Conservation (phyloP, 257 asterid genomes). For the Solanum medicagineum region DNA sequence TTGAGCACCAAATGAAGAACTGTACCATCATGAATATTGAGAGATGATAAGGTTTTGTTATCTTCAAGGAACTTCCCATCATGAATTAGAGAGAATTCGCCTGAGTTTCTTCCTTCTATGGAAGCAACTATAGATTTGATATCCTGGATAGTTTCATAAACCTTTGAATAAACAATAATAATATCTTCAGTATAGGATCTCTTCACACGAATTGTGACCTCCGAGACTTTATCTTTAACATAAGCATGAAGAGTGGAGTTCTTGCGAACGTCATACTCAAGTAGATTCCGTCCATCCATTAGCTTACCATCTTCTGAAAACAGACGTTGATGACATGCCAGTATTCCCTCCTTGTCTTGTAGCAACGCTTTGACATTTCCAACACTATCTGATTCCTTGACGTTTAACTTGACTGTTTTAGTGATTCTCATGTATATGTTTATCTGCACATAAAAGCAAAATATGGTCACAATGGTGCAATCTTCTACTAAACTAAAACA, state of each 20-base stretch:
- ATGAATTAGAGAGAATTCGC: neutral
- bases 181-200: neutral
- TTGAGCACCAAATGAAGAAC: too few species aligned
- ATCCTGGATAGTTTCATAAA: slow-evolving; percentile 7
- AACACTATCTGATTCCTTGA: slow-evolving; percentile 3
- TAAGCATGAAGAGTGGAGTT: slow-evolving; percentile 5
- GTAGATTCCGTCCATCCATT: slow-evolving; percentile 1
- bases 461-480: neutral
- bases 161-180: slow-evolving; percentile 1
- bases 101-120: neutral
- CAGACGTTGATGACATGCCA: neutral
- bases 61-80: too few species aligned
- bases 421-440: slow-evolving; percentile 1
- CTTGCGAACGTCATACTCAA: neutral
- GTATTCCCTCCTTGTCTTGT: slow-evolving; percentile 6
- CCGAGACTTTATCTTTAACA: neutral
- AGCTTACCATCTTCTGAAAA: neutral
- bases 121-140: slow-evolving; percentile 3
- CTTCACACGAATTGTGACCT: neutral
- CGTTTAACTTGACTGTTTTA: neutral
- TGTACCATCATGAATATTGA: too few species aligned
- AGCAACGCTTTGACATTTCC: slow-evolving; percentile 1
- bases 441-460: neutral
- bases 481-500: neutral
- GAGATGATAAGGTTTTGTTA: too few species aligned